Evolutionary conservation across 208 protist species (phyloP).

Genomic region (Trypanosoma congolense): DNA sequence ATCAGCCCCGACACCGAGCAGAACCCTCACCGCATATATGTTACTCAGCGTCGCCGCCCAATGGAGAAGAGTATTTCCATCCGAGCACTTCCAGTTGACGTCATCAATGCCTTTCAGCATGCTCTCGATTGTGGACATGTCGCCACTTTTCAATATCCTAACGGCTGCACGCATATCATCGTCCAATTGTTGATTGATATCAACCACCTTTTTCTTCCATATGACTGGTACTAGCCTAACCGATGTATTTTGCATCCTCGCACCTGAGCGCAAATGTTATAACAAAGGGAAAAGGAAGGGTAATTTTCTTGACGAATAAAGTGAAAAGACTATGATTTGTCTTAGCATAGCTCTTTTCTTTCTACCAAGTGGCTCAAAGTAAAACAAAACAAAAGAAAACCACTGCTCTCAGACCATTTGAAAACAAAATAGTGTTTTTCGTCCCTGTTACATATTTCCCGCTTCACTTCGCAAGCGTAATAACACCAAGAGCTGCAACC

Average conservation of each 20-base stretch:
- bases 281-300: background rate
- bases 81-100: constrained; percentile 34
- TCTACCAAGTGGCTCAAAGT: background rate
- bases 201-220: constrained; percentile 8
- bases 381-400: constrained; percentile 12
- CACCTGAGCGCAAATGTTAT: too few relatives aligned
- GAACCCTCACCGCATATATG: constrained; percentile 21
- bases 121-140: constrained; percentile 33
- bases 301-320: background rate
- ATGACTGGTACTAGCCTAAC: constrained; percentile 6
- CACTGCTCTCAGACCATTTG: too few relatives aligned
- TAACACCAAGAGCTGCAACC: too few relatives aligned
- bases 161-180: constrained; percentile 24
- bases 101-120: constrained; percentile 50
- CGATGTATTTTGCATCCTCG: too few relatives aligned
- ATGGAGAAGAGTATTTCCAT: constrained; percentile 64
- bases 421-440: too few relatives aligned
- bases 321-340: background rate
- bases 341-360: background rate
- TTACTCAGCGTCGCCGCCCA: constrained; percentile 56
- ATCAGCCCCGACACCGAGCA: constrained; percentile 33
- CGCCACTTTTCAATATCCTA: constrained; percentile 28
- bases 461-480: too few relatives aligned
- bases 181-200: constrained; percentile 1
- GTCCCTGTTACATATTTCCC: too few relatives aligned